phyloP scores from a whole-genome alignment of 495 filamentous ascomycete species.

The Xylaria palmicola region DNA sequence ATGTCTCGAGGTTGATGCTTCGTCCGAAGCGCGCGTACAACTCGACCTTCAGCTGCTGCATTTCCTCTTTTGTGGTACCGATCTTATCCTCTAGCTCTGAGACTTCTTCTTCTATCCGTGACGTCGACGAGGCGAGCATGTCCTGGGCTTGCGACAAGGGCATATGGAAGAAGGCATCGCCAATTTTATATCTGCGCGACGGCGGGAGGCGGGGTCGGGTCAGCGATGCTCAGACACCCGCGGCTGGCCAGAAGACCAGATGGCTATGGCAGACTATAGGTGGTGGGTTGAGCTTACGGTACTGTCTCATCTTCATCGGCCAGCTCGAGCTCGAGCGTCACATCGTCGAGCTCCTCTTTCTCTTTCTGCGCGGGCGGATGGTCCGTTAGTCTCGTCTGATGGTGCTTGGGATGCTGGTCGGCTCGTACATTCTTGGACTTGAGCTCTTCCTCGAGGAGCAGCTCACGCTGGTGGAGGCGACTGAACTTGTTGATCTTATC shows the following conservation, averaged over 20 bases:
- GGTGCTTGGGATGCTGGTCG: background rate
- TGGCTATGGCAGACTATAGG: background rate
- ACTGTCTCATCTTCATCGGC: constrained; percentile 93
- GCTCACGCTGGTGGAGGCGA: constrained; percentile 83
- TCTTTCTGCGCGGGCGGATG: constrained; percentile 71
- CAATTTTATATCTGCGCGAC: constrained; percentile 80
- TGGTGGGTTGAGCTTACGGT: constrained; percentile 56
- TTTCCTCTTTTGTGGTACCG: constrained; percentile 71
- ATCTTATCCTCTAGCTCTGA: constrained; percentile 73
- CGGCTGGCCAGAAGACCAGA: background rate
- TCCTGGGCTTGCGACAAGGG: constrained; percentile 81
- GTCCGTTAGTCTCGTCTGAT: background rate
- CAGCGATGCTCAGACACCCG: constrained; percentile 11
- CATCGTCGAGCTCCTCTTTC: constrained; percentile 94
- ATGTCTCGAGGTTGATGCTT: constrained; percentile 94
- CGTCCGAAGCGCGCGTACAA: constrained; percentile 92
- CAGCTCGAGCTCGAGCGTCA: constrained; percentile 86
- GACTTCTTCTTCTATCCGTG: constrained; percentile 73
- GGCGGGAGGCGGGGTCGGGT: constrained; percentile 6
- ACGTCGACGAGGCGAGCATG: constrained; percentile 68
- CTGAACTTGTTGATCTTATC: constrained; percentile 99
- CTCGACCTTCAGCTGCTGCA: constrained; percentile 82
- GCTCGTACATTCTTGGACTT: constrained; percentile 72
- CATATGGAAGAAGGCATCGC: constrained; percentile 89
- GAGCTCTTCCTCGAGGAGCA: constrained; percentile 74